A percentile compares a stretch with the other conserved stretches of the same genome.
Evolutionary conservation across 2,329 filamentous ascomycete genomes (phyloP).

Genomic region (Cladosporium sp.): DNA sequence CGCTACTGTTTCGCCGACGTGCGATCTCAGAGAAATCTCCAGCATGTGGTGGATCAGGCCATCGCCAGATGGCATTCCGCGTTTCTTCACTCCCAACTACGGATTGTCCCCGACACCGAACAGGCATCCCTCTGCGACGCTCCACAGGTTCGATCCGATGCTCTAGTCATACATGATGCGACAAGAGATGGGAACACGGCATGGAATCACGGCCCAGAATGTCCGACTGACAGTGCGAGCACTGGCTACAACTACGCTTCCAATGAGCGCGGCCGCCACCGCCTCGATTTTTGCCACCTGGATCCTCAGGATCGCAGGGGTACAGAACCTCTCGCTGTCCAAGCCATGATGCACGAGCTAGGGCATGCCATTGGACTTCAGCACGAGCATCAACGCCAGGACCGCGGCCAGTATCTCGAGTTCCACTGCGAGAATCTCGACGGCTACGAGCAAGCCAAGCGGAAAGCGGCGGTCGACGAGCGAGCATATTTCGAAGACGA

Average conservation of each 20-base stretch:
- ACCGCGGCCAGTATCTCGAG: background rate
- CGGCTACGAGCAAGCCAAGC: conserved; percentile 1
- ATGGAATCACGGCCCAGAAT: conserved; percentile 9
- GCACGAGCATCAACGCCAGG: conserved; percentile 8
- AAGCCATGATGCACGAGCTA: conserved; percentile 9
- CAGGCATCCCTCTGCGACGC: conserved; percentile 8
- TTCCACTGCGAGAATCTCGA: conserved; percentile 6
- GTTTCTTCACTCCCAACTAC: conserved; percentile 12
- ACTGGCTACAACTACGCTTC: conserved; percentile 15
- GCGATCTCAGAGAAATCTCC: conserved; percentile 16
- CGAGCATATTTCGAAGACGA: background rate
- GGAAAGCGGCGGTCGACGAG: conserved; percentile 1
- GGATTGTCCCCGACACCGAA: conserved; percentile 14
- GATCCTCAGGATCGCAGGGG: background rate
- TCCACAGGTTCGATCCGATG: conserved; percentile 7
- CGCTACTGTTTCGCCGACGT: conserved; percentile 19
- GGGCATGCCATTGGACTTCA: conserved; percentile 9
- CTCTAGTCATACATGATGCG: conserved; percentile 17
- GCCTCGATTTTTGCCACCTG: conserved; percentile 8
- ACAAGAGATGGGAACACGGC: conserved; percentile 17
- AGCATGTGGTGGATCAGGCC: conserved; percentile 13
- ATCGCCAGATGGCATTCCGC: conserved; percentile 17
- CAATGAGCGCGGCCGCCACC: background rate
- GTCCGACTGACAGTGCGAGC: conserved; percentile 13
- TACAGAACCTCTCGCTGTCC: background rate